Evolutionary conservation across 352 stramenopile species (phyloP).

Genomic region (Globisporangium echinulatum): DNA sequence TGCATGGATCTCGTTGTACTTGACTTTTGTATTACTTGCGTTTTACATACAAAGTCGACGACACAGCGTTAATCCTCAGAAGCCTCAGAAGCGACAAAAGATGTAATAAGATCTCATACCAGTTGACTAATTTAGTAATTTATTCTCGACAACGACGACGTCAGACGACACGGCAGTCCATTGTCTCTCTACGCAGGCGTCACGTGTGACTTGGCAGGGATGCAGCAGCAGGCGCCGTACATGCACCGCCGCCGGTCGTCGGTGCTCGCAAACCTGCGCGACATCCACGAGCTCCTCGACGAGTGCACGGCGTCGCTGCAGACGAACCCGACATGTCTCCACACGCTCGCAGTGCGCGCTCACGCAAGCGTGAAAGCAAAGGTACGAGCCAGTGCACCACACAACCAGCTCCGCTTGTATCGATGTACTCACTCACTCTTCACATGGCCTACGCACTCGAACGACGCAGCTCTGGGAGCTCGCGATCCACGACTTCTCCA

Average conservation of each 20-base stretch:
- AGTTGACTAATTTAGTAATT: too few species aligned
- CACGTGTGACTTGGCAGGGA: too few species aligned
- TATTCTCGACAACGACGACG: too few species aligned
- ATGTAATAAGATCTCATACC: too few species aligned
- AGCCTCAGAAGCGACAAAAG: too few species aligned
- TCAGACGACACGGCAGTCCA: neutral
- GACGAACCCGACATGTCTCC: slow-evolving; percentile 39
- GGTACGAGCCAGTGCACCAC: slow-evolving; percentile 3
- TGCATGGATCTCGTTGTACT: too few species aligned
- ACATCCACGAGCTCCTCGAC: slow-evolving; percentile 49
- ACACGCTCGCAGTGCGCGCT: slow-evolving; percentile 50
- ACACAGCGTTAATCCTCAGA: too few species aligned
- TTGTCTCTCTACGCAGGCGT: neutral
- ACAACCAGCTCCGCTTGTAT: neutral
- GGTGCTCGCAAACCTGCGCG: slow-evolving; percentile 19
- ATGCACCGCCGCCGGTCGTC: slow-evolving; percentile 12
- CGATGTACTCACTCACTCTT: neutral
- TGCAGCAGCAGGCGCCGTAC: neutral
- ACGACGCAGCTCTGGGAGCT: slow-evolving; percentile 31
- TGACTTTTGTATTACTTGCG: too few species aligned
- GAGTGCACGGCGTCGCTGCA: slow-evolving; percentile 46
- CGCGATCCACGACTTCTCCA: slow-evolving; percentile 48
- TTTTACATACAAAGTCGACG: too few species aligned
- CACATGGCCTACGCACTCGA: neutral
- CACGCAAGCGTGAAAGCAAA: slow-evolving; percentile 73